Evolutionary conservation across 495 filamentous ascomycete genomes (phyloP).

Genomic region (Aspergillus saccharolyticus): DNA sequence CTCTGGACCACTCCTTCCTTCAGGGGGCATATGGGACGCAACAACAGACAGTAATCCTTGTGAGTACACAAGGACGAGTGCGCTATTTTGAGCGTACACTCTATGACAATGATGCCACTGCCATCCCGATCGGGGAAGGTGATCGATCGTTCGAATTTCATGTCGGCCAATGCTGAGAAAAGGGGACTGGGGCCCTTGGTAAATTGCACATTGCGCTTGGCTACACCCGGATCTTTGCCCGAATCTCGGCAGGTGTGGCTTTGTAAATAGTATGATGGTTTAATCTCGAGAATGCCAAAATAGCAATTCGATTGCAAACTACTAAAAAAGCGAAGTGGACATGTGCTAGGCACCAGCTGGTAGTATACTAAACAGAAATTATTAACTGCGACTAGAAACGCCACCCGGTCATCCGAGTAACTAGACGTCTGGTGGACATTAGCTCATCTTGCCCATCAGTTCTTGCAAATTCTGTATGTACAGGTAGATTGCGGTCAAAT

Average conservation of each 20-base stretch:
- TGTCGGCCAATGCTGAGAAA: slow-evolving; percentile 16
- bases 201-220: neutral
- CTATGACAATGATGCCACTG: slow-evolving; percentile 61
- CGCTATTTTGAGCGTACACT: slow-evolving; percentile 81
- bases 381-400: neutral
- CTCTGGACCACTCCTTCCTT: slow-evolving; percentile 26
- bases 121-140: slow-evolving; percentile 53
- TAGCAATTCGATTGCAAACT: neutral
- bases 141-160: slow-evolving; percentile 48
- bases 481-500: neutral
- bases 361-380: neutral
- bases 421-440: too few relatives aligned
- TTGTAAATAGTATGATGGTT: neutral
- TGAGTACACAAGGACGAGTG: slow-evolving; percentile 68
- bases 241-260: neutral
- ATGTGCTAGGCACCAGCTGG: neutral
- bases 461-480: too few relatives aligned
- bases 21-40: slow-evolving; percentile 77
- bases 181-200: neutral
- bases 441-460: too few relatives aligned
- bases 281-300: slow-evolving; percentile 1
- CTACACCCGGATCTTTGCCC: neutral
- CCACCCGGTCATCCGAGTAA: neutral
- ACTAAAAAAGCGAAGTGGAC: neutral
- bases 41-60: slow-evolving; percentile 80